Evolutionary conservation across 495 filamentous ascomycete genomes (phyloP).

Genomic region (Annulohypoxylon maeteangense): DNA sequence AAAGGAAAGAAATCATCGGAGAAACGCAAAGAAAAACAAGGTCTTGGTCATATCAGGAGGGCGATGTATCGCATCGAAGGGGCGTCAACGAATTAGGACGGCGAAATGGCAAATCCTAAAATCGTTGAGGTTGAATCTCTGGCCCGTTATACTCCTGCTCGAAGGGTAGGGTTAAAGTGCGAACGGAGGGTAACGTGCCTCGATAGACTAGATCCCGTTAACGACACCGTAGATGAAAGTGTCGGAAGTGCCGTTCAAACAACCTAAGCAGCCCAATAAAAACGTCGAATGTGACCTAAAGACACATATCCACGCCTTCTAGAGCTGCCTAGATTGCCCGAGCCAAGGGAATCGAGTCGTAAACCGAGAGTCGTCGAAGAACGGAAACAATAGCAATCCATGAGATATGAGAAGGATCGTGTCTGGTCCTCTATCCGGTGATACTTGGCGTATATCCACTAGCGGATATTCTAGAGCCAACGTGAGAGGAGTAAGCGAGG

Average conservation of each 20-base stretch:
- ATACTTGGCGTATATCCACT: conserved; percentile 42
- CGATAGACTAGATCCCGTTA: conserved; percentile 40
- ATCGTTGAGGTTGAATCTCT: conserved; percentile 35
- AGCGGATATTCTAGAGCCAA: conserved; percentile 39
- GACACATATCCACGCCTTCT: conserved; percentile 41
- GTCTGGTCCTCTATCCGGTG: conserved; percentile 37
- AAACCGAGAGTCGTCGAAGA: conserved; percentile 52
- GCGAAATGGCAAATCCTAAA: conserved; percentile 2
- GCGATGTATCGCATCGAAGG: conserved; percentile 48
- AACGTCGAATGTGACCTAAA: conserved; percentile 30
- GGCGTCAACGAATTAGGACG: conserved; percentile 19
- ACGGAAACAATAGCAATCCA: conserved; percentile 51
- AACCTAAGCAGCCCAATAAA: conserved; percentile 28
- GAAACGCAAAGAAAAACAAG: conserved; percentile 37
- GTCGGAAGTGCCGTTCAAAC: conserved; percentile 52
- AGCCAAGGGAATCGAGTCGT: conserved; percentile 48
- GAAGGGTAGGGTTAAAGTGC: conserved; percentile 3
- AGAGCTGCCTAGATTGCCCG: conserved; percentile 38
- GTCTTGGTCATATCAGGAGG: conserved; percentile 36
- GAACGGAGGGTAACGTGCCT: conserved; percentile 19
- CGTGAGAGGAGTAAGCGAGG: conserved; percentile 35
- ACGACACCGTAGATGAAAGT: conserved; percentile 43
- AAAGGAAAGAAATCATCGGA: conserved; percentile 39
- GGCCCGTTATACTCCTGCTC: conserved; percentile 20
- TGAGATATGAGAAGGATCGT: conserved; percentile 49